Conservation (phyloP, 2,329 filamentous ascomycete genomes). For the Diaporthe sp. region DNA sequence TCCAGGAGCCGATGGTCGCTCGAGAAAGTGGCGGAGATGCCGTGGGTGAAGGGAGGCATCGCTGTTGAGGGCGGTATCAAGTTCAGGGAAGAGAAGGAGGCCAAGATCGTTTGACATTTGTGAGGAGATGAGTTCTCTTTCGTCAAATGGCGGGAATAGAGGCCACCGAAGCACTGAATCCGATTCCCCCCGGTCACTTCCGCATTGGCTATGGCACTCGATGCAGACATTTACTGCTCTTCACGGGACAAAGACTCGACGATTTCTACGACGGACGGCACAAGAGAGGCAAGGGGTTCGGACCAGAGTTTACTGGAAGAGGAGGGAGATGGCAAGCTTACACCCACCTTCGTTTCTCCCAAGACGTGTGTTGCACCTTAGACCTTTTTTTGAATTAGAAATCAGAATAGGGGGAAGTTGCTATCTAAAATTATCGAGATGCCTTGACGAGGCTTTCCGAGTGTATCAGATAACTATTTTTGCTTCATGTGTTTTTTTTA, state of each 20-base stretch:
- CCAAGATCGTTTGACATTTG: conserved; percentile 56
- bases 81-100: conserved; percentile 69
- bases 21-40: conserved; percentile 75
- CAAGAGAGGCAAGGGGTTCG: neutral
- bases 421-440: conserved; percentile 13
- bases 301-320: neutral
- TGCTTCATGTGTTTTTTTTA: neutral
- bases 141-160: neutral
- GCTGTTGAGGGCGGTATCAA: conserved; percentile 70
- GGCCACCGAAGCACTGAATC: neutral
- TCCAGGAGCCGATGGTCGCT: conserved; percentile 82
- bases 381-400: conserved; percentile 27
- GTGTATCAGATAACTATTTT: conserved; percentile 5
- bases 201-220: conserved; percentile 8
- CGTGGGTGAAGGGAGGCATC: conserved; percentile 84
- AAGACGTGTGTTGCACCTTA: conserved; percentile 26
- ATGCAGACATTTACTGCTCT: neutral
- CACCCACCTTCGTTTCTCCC: conserved; percentile 28
- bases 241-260: conserved; percentile 20
- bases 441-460: neutral
- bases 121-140: neutral
- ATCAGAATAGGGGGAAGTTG: conserved; percentile 9
- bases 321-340: conserved; percentile 10
- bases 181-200: conserved; percentile 12
- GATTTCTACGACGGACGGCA: conserved; percentile 23